Evolutionary conservation across 371 early-diverging fungal species (phyloP).

Genomic region (Lichtheimia ornata): DNA sequence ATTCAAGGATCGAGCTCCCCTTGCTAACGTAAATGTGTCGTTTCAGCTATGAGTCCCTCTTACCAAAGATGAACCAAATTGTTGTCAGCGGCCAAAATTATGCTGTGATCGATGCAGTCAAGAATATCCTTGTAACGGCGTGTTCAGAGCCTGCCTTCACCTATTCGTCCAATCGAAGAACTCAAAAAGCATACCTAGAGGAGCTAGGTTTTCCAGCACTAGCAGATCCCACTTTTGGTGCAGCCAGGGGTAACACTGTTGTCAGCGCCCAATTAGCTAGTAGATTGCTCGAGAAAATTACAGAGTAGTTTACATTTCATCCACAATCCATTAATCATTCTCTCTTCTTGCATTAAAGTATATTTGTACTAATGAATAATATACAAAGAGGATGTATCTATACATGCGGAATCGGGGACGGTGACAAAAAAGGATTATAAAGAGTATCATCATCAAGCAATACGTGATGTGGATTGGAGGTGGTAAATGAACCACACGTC

Average conservation of each 20-base stretch:
- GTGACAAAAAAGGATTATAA: too few species aligned
- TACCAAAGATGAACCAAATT: constrained; percentile 80
- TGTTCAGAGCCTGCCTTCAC: constrained; percentile 63
- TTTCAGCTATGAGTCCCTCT: constrained; percentile 65
- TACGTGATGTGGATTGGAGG: too few species aligned
- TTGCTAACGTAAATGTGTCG: neutral
- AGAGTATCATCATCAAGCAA: too few species aligned
- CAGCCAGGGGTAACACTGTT: constrained; percentile 45
- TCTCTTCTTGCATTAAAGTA: too few species aligned
- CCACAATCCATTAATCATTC: too few species aligned
- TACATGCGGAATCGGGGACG: too few species aligned
- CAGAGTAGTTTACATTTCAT: constrained; percentile 27
- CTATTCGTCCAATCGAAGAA: constrained; percentile 38
- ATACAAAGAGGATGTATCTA: too few species aligned
- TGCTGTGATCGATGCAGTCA: constrained; percentile 73
- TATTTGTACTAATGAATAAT: too few species aligned
- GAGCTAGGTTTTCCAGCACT: constrained; percentile 56
- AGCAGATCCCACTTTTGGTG: constrained; percentile 46
- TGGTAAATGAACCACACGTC: too few species aligned
- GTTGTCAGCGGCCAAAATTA: constrained; percentile 70
- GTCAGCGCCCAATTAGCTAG: constrained; percentile 57
- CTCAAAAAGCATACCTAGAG: constrained; percentile 56
- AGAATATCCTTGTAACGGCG: constrained; percentile 73
- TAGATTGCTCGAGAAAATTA: constrained; percentile 59
- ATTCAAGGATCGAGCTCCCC: neutral